These are phyloP conservation scores for Ustilago nuda DNA, from an alignment of 1,284 basidiomycete genomes.

Conservation along the genomic window DNA sequence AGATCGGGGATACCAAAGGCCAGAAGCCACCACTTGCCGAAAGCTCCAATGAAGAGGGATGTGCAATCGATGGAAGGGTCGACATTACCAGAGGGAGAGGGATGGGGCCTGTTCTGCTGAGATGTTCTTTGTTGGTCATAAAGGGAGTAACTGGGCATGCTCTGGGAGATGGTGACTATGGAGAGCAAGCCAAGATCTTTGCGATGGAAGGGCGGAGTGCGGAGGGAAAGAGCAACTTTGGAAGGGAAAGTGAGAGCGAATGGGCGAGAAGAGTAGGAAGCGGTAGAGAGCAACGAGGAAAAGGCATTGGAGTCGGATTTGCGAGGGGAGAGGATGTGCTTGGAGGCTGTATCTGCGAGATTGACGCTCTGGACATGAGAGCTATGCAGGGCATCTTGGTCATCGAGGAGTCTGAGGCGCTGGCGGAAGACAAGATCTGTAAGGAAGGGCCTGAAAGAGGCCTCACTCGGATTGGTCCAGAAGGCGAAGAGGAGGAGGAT, in stretches of 20 bases:
- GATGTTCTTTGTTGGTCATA: constrained; percentile 10
- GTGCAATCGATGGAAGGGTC: constrained; percentile 70
- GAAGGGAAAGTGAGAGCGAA: constrained; percentile 78
- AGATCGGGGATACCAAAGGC: constrained; percentile 71
- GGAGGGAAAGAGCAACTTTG: constrained; percentile 80
- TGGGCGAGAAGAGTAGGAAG: constrained; percentile 44
- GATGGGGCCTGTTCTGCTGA: constrained; percentile 1
- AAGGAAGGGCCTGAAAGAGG: constrained; percentile 90
- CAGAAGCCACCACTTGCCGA: constrained; percentile 87
- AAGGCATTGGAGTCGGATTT: constrained; percentile 27
- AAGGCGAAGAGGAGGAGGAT: constrained; percentile 75
- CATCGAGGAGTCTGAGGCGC: constrained; percentile 81
- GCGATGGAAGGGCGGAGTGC: constrained; percentile 90
- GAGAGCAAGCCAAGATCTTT: constrained; percentile 86
- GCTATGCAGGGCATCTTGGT: constrained; percentile 28
- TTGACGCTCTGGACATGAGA: constrained; percentile 6
- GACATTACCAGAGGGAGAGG: constrained; percentile 45
- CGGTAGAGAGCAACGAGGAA: constrained; percentile 29
- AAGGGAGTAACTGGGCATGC: constrained; percentile 30
- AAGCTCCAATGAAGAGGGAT: constrained; percentile 86
- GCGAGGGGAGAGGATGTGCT: constrained; percentile 3
- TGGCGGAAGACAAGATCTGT: constrained; percentile 94
- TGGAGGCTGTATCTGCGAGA: constrained; percentile 3
- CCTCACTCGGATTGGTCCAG: constrained; percentile 90
- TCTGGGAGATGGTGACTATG: constrained; percentile 75